Conservation (phyloP, 495 filamentous ascomycete genomes). For the Aspergillus funiculosus region DNA sequence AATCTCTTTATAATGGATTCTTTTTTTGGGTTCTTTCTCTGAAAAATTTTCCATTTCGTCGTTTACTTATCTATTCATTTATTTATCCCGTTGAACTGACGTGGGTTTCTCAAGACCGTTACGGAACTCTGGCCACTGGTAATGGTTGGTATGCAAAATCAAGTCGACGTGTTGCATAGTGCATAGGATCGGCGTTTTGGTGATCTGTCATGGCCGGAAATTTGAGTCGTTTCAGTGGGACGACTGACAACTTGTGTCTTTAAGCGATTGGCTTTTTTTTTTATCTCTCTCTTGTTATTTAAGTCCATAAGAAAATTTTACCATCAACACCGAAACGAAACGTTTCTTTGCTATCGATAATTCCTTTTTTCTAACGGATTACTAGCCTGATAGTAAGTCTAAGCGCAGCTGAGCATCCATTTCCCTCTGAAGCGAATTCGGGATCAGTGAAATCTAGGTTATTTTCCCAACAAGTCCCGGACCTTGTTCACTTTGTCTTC, state of each 20-base stretch:
- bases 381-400: no score
- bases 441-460: slow-evolving; percentile 17
- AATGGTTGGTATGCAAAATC: slow-evolving; percentile 10
- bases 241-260: background rate
- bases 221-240: background rate
- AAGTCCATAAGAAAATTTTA: no score
- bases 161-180: slow-evolving; percentile 17
- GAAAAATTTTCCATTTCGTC: background rate
- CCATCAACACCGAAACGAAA: no score
- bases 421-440: no score
- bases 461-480: slow-evolving; percentile 47
- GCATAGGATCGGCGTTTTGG: slow-evolving; percentile 18
- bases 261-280: background rate
- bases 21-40: slow-evolving; percentile 7
- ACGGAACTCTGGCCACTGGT: background rate
- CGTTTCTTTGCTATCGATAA: no score
- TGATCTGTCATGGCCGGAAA: background rate
- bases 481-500: slow-evolving; percentile 65
- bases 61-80: background rate
- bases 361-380: no score
- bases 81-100: no score
- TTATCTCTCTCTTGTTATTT: background rate
- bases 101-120: background rate
- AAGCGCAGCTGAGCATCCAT: no score
- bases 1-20: slow-evolving; percentile 25